A percentile compares a stretch with the other conserved stretches of the same genome.
Evolutionary conservation across 1,284 basidiomycete species (phyloP).

Genomic region (Apiotrichum mycotoxinovorans): DNA sequence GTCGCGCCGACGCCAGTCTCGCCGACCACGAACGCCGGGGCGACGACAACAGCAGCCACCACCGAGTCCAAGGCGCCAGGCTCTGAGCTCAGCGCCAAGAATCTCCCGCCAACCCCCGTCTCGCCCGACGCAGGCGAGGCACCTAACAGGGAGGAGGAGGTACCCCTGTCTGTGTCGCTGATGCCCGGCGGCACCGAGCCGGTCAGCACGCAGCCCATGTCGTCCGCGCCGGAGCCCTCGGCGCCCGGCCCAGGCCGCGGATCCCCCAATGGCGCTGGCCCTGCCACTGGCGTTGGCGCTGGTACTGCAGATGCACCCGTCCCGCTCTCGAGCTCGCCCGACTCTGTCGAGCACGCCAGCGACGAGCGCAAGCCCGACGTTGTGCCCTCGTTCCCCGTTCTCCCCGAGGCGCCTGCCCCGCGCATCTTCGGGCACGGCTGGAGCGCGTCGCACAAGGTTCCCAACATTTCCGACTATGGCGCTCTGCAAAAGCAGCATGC

Average conservation of each 20-base stretch:
- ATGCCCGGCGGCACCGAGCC: too few species aligned
- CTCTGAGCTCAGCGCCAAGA: neutral
- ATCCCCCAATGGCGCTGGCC: too few species aligned
- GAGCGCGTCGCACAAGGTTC: constrained; percentile 45
- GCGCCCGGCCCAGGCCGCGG: too few species aligned
- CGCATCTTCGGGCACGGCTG: constrained; percentile 43
- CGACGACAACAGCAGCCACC: neutral
- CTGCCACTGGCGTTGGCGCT: too few species aligned
- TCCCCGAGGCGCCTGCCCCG: constrained; percentile 45
- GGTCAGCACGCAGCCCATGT: neutral
- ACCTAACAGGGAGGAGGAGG: too few species aligned
- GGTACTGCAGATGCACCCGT: too few species aligned
- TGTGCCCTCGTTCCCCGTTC: constrained; percentile 32
- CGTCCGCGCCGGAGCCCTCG: too few species aligned
- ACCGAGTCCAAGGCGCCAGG: neutral
- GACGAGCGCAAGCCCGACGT: neutral
- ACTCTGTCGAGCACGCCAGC: neutral
- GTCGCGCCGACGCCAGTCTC: neutral
- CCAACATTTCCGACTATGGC: constrained; percentile 49
- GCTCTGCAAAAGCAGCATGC: constrained; percentile 39
- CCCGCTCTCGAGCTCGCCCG: neutral
- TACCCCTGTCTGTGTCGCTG: too few species aligned
- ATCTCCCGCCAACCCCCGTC: neutral
- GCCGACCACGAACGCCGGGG: too few species aligned
- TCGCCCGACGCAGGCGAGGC: too few species aligned